Base-by-base conservation (phyloP, 257 asterid genomes). In the Linaria vulgaris region DNA sequence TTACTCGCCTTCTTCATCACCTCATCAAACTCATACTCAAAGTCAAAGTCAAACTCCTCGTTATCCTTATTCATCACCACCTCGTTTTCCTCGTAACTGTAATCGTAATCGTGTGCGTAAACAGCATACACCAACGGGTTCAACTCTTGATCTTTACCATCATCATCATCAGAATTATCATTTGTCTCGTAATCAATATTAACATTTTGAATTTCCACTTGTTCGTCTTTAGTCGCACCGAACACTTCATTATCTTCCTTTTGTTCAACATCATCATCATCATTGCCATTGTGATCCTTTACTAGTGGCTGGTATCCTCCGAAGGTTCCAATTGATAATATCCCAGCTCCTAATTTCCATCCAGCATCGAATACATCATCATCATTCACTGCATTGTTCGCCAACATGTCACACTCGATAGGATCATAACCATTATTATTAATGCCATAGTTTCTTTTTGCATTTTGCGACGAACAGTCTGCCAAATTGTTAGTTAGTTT, bases 311-410 rank as follows among this genome's bases (percentile, higher is more conserved):
- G 75, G 68, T 80, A 75, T 6, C 95, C 95, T 6, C 95, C 95
- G 12, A 87, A 77, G 16, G 95, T 87, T n/a, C 95, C 95, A 11
- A 85, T 82, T 53, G 84, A 63, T 12, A 87, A 78, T 20, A 85
- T 74, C 54, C 87, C 90, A 20, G 75, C 90, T 21, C 65, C 86
- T 85, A 83, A 0, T 65, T n/a, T n/a, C n/a, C 68, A 34, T 68
- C 76, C 10, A 79, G 58, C 67, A 48, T 44, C 37, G 38, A 56
- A 34, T 59, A 58, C 63, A 4, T 50, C 69, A 54, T 63, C 22
- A 15, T 75, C 78, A 15, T 41, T 79, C 31, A 70, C 68, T 16
- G 72, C 6, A 62, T 20, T 68, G 52, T n/a, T n/a, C n/a, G n/a
- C n/a, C n/a, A n/a, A n/a, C n/a, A n/a, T n/a, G n/a, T n/a, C n/a